These are phyloP conservation scores for Gamsiella multidivaricata DNA, from an alignment of 192 early-diverging fungal genomes.

Conservation along the genomic window DNA sequence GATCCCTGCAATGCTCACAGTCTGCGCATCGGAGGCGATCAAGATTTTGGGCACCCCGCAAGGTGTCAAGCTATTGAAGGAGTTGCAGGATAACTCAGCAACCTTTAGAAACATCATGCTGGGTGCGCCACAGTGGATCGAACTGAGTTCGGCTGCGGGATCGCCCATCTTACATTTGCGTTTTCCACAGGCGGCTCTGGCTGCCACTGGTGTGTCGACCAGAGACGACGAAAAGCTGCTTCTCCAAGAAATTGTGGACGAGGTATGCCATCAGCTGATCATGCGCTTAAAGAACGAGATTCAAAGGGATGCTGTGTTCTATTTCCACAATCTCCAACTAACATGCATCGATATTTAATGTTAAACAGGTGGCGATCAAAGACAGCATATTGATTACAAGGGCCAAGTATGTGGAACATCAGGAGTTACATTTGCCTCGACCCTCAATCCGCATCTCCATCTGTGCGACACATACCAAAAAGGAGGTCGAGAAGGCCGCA, in stretches of 20 bases:
- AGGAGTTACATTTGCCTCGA: conserved; percentile 78
- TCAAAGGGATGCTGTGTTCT: background rate
- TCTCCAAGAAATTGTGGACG: conserved; percentile 86
- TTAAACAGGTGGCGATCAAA: conserved; percentile 58
- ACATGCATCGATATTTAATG: too few relatives aligned
- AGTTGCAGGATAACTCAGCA: conserved; percentile 71
- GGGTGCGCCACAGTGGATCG: conserved; percentile 60
- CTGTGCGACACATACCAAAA: conserved; percentile 78
- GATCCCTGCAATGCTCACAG: conserved; percentile 93
- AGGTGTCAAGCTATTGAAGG: conserved; percentile 59
- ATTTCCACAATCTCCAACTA: too few relatives aligned
- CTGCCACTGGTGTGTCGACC: conserved; percentile 15
- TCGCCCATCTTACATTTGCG: conserved; percentile 84
- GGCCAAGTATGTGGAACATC: conserved; percentile 86
- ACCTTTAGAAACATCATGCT: conserved; percentile 69
- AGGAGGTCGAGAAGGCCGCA: conserved; percentile 89
- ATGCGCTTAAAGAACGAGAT: background rate
- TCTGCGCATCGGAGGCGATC: conserved; percentile 85
- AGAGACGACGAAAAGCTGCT: conserved; percentile 80
- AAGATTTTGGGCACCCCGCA: conserved; percentile 60
- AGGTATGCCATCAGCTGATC: conserved; percentile 28
- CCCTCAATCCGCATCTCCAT: conserved; percentile 88
- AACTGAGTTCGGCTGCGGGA: conserved; percentile 58
- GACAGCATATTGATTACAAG: conserved; percentile 89
- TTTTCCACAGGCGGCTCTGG: conserved; percentile 55